Evolutionary conservation across 83 land plant genomes (phyloP).

Genomic region (Picea abies): DNA sequence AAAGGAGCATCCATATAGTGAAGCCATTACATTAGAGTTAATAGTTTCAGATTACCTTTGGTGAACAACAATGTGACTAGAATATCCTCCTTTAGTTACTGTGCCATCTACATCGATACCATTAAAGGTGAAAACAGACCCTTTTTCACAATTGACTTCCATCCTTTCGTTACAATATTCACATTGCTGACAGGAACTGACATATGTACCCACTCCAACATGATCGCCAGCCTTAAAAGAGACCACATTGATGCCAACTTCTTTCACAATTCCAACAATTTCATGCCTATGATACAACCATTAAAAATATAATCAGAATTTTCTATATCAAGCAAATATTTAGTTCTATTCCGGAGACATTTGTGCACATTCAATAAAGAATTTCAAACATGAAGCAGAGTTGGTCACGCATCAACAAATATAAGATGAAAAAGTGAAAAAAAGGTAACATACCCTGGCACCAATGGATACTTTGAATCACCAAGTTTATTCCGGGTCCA

Average conservation of each 20-base stretch:
- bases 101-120: slow-evolving; percentile 72
- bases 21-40: background rate
- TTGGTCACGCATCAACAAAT: slow-evolving; percentile 9
- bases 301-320: background rate
- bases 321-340: background rate
- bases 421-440: background rate
- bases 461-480: slow-evolving; percentile 75
- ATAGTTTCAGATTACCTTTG: slow-evolving; percentile 40
- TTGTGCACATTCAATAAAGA: background rate
- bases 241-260: slow-evolving; percentile 67
- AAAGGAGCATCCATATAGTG: background rate
- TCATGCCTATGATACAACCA: slow-evolving; percentile 69
- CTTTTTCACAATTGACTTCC: slow-evolving; percentile 56
- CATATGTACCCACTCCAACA: slow-evolving; percentile 79
- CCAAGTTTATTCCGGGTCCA: slow-evolving; percentile 65
- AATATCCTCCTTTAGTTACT: slow-evolving; percentile 87
- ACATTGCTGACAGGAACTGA: slow-evolving; percentile 73
- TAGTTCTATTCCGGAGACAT: slow-evolving; percentile 2
- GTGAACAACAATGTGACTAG: slow-evolving; percentile 67
- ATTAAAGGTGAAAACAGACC: slow-evolving; percentile 57
- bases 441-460: slow-evolving; percentile 48
- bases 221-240: slow-evolving; percentile 74
- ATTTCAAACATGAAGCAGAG: background rate
- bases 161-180: slow-evolving; percentile 51
- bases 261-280: slow-evolving; percentile 80